Conservation (phyloP, 1,284 basidiomycete genomes). For the Ceratobasidium papillatum region DNA sequence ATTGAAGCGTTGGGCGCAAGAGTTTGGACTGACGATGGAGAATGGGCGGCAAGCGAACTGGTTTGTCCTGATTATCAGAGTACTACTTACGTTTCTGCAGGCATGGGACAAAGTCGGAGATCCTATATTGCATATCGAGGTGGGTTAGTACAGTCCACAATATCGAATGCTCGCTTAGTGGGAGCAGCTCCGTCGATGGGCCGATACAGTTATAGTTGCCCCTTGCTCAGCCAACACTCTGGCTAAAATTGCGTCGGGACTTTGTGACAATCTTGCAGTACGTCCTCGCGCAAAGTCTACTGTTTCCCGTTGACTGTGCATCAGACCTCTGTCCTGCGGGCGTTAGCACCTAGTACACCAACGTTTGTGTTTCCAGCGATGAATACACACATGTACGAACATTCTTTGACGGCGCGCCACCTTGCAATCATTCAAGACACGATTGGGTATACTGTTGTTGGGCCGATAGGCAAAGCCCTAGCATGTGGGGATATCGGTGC, state of each 20-base stretch:
- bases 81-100: too few species aligned
- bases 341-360: slow-evolving; percentile 80
- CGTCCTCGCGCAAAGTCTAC: slow-evolving; percentile 47
- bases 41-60: slow-evolving; percentile 76
- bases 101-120: slow-evolving; percentile 80
- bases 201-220: slow-evolving; percentile 91
- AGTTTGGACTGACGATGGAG: slow-evolving; percentile 91
- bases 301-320: slow-evolving; percentile 2
- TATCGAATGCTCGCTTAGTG: neutral
- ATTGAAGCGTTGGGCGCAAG: slow-evolving; percentile 64
- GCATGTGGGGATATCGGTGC: slow-evolving; percentile 93
- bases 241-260: slow-evolving; percentile 87
- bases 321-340: slow-evolving; percentile 90
- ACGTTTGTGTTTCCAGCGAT: slow-evolving; percentile 95
- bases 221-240: slow-evolving; percentile 97
- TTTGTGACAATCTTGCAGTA: slow-evolving; percentile 91
- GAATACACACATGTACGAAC: slow-evolving; percentile 98
- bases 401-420: slow-evolving; percentile 90
- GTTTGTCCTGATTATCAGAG: neutral
- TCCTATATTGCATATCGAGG: slow-evolving; percentile 94
- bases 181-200: slow-evolving; percentile 83
- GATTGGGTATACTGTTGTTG: slow-evolving; percentile 81
- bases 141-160: slow-evolving; percentile 42
- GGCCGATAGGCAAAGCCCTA: slow-evolving; percentile 85
- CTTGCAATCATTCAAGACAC: slow-evolving; percentile 73